Conservation (phyloP, 2,329 filamentous ascomycete species). For the Camillea tinctor region DNA sequence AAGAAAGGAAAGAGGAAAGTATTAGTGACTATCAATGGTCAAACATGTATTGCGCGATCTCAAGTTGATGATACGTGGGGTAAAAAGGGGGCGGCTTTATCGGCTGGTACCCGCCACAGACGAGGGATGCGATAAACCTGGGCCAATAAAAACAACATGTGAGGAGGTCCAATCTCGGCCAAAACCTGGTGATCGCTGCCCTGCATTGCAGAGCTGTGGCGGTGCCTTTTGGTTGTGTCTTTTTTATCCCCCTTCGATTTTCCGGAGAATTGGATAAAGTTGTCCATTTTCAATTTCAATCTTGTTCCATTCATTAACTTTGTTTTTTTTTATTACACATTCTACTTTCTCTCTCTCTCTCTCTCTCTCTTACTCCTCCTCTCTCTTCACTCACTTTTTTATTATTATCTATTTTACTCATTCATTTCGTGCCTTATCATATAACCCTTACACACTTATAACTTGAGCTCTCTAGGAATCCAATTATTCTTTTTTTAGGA, state of each 20-base stretch:
- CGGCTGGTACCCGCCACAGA: background rate
- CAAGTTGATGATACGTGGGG: background rate
- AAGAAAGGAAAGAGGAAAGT: background rate
- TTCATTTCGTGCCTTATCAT: no score
- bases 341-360: no score
- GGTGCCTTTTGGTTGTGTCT: background rate
- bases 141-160: background rate
- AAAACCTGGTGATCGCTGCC: background rate
- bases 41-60: background rate
- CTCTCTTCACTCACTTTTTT: no score
- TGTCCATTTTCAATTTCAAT: background rate
- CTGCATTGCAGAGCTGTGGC: background rate
- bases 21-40: background rate
- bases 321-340: no score
- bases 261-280: background rate
- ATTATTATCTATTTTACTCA: no score
- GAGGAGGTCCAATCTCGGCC: background rate
- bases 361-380: no score
- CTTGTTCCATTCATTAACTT: background rate
- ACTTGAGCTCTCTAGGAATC: no score
- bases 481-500: no score
- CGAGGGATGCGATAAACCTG: background rate
- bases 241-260: background rate
- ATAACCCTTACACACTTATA: no score
- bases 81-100: background rate